Base-by-base conservation (phyloP, 768 basidiomycete genomes). In the Mycena alexandri region DNA sequence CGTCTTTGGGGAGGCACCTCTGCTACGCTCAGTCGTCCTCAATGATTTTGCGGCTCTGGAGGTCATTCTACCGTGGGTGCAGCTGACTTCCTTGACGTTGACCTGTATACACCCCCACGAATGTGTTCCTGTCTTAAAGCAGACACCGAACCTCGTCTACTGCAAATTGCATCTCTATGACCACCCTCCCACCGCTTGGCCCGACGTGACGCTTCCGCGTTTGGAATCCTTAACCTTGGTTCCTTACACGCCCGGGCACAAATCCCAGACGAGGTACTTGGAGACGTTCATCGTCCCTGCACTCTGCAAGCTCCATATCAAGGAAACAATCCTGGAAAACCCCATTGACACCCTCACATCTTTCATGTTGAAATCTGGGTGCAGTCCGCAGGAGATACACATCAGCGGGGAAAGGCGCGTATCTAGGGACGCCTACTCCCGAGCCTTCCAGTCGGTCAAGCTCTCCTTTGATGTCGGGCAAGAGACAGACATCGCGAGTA, bases 31-130 rank as follows among this genome's bases (percentile, higher is more conserved):
- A 10, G 22, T 24, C 11, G 22, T 48, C 22, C 47, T 48, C 47
- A n/a, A n/a, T n/a, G 12, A 48, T 5, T 0, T 0, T 1, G 2
- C 21, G 22, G 22, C 47, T 48, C 12, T 24, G 11, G 10, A 2
- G 2, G 2, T 24, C 22, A 14, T 48, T 24, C 22, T 54, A 38
- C 52, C 52, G 14, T 38, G 52, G 52, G n/a, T 33, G 7, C 52
- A 54, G n/a, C 38, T 54, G 34, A 54, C 52, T 7, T 54, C 52
- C 25, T 21, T 54, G n/a, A n/a, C 11, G 11, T 12, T 54, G 52
- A 21, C 3, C 36, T 0, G 4, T 5, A 7, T 55, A 14, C 6
- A 7, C 33, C 21, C 38, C 5, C 38, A 24, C 38, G 38, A 55
- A 41, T 55, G 53, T 42, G 21, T 16, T 25, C 21, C 53, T 17